Base-by-base conservation (phyloP, 2,329 filamentous ascomycete species). In the Botryotinia narcissicola region DNA sequence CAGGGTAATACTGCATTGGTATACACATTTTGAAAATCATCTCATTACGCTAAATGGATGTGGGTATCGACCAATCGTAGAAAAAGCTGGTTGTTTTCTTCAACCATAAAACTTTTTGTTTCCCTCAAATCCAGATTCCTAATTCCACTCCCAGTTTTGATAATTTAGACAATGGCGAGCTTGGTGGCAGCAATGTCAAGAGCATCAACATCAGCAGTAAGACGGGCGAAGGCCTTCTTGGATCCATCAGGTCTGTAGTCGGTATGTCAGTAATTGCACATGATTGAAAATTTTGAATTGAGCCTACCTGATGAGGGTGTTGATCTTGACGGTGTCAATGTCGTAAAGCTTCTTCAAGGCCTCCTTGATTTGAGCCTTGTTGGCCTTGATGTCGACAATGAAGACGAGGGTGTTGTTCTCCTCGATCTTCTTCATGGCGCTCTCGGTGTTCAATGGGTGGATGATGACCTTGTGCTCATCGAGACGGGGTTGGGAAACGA, bases 341-440 rank as follows among this genome's bases (percentile, higher is more conserved):
- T 98, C 96, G 86, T 99, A 99, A 80, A 98, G 92, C 92, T 96
- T 97, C 94, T 98, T 99, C 80, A 99, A 88, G 77, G 95, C 93
- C 82, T 91, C 89, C 91, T 98, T 98, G 88, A 99, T 99, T 89
- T 99, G 96, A 84, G 94, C 91, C 93, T 99, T 99, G 92, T 99
- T 99, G 85, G 95, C 91, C 92, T 97, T 97, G 85, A 95, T 87
- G 81, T 98, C 93, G 83, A 97, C 94, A 81, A 97, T 97, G 90
- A 98, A 98, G 84, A 97, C 94, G 71, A 99, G 91, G 80, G 96
- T 99, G 91, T 99, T 99, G 91, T 99, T 95, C 92, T 99, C 96
- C 90, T 99, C 96, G 81, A 99, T 98, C 93, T 98, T 98, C 94
- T 99, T 99, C 95, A 99, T 98, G 83, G 97, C 96, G 83, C 92